Evolutionary conservation across 805 yeast species (phyloP).

Genomic region (Monosporozyma solicola): DNA sequence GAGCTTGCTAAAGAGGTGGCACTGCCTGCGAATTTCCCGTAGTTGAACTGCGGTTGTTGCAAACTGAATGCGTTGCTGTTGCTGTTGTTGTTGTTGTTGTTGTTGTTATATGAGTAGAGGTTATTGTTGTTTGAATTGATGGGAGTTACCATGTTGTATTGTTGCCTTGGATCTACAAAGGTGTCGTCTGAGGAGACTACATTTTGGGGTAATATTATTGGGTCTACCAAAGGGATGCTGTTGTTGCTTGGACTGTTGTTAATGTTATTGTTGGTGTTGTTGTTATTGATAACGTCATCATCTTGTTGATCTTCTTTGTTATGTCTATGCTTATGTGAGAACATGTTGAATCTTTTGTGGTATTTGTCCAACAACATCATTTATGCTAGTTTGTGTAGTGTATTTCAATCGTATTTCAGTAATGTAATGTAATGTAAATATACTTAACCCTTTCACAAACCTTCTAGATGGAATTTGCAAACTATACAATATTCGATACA

Average conservation of each 20-base stretch:
- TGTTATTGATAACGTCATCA: too few relatives aligned
- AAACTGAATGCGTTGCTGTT: background rate
- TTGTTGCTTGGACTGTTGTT: background rate
- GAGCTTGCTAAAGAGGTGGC: constrained; percentile 5
- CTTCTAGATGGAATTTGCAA: too few relatives aligned
- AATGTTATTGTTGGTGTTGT: background rate
- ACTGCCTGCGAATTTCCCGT: background rate
- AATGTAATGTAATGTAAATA: too few relatives aligned
- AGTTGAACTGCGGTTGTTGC: background rate
- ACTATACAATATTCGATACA: too few relatives aligned
- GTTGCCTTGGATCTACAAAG: constrained; percentile 1
- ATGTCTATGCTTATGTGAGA: background rate
- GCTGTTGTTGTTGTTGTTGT: background rate
- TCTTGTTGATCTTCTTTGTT: background rate
- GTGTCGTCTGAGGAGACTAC: background rate
- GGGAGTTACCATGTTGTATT: background rate
- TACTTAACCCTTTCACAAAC: too few relatives aligned
- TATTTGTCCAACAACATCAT: constrained; percentile 16
- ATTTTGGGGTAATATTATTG: background rate
- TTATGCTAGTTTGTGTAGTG: background rate
- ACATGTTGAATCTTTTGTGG: constrained; percentile 10
- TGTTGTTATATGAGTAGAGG: background rate
- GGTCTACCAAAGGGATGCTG: background rate
- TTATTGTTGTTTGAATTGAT: background rate
- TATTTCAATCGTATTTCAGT: too few relatives aligned